Evolutionary conservation across 345 rosid species (phyloP), one percentile per base, ranked within the genome.

Genomic region (Stellera chamaejasme): DNA sequence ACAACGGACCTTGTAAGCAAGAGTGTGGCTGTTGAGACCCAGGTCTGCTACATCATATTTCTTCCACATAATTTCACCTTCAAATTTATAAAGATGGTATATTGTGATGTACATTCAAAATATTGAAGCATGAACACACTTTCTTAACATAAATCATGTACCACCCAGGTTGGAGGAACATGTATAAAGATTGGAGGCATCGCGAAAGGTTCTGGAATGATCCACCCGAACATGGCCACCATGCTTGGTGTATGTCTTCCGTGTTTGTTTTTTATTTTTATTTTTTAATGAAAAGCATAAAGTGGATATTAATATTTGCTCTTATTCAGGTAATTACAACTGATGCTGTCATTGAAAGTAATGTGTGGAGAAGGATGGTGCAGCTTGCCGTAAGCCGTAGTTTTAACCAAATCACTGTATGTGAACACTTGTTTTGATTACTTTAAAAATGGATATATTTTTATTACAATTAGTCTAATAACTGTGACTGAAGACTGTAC

Each of bases 151-250:
- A 58, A 39, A 50, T 28, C 67, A 27, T 72, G 53, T 56, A 49
- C 66, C 67, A 9, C 54, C 48, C 80, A 89, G 99, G 88, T 84
- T 50, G 94, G 97, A 60, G 96, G 81, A 43, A 75, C 74, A 36
- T 69, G 54, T 16, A 60, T 89, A 67, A 69, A 81, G 64, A 71
- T 93, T 65, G 99, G 99, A 6, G 99, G 99, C 66, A 93, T 93
- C 85, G 96, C 96, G 19, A 93, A 89, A 68, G 99, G 99, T 69
- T 93, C 97, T 26, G 97, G 99, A 50, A 93, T 93, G 99, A 89
- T 93, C 65, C 99, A 87, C 67, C 97, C 99, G 52, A 87, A 93
- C 67, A 87, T 93, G 99, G 99, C 96, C 45, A 93, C 96, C 55
- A 69, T 89, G 94, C 79, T 93, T 56, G 94, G 99, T 68, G 97